phyloP scores from a whole-genome alignment of 2,329 filamentous ascomycete genomes.

The Lecanoromycetidae sp. region DNA sequence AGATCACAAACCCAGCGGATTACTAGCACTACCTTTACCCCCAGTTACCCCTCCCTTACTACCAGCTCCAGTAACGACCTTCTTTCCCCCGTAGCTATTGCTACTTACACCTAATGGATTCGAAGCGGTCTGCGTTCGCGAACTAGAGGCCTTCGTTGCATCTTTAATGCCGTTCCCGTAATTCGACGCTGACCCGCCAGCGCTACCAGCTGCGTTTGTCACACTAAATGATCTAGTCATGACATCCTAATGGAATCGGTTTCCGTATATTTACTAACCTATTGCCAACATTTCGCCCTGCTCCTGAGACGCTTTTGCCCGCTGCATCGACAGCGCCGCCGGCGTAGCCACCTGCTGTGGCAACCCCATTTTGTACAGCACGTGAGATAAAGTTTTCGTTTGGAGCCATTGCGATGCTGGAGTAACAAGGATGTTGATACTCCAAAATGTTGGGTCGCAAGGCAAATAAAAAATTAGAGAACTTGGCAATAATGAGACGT shows the following conservation, averaged over 20 bases:
- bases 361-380: not conserved
- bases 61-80: conserved; percentile 3
- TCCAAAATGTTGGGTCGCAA: too few relatives aligned
- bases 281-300: conserved; percentile 3
- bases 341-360: not conserved
- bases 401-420: not conserved
- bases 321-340: conserved; percentile 2
- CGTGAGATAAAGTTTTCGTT: conserved; percentile 2
- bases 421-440: too few relatives aligned
- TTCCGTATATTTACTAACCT: not conserved
- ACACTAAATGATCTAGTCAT: not conserved
- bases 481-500: too few relatives aligned
- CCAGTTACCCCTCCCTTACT: not conserved
- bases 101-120: conserved; percentile 4
- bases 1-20: not conserved
- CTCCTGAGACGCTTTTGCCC: conserved; percentile 5
- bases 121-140: not conserved
- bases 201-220: not conserved
- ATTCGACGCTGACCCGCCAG: not conserved
- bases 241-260: not conserved
- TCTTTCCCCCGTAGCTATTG: conserved; percentile 2
- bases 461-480: too few relatives aligned
- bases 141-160: not conserved
- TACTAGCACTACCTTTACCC: not conserved
- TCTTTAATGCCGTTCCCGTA: conserved; percentile 10